phyloP scores from a whole-genome alignment of 1,284 basidiomycete species.

The Tilletia indica region DNA sequence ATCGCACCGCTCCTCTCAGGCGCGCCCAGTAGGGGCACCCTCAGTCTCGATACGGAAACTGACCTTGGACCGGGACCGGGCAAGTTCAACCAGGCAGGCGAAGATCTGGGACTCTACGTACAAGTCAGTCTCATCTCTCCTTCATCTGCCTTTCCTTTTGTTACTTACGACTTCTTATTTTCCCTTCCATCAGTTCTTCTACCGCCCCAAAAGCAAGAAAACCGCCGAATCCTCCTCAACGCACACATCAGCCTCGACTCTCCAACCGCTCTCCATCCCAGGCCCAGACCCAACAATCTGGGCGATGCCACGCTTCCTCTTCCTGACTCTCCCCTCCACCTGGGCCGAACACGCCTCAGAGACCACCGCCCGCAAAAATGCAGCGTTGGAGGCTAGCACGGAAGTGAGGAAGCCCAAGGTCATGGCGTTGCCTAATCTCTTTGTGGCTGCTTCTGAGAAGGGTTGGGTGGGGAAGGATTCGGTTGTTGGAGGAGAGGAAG shows the following conservation, averaged over 20 bases:
- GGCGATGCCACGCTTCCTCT: conserved; percentile 37
- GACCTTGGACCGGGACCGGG: conserved; percentile 64
- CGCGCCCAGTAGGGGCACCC: conserved; percentile 72
- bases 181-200: conserved; percentile 1
- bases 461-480: conserved; percentile 32
- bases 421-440: conserved; percentile 40
- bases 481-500: not conserved
- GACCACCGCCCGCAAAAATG: not conserved
- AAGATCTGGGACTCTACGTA: conserved; percentile 29
- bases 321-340: conserved; percentile 30
- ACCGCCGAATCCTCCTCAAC: not conserved
- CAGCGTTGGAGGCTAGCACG: not conserved
- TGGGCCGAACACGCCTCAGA: conserved; percentile 1
- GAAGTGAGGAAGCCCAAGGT: conserved; percentile 28
- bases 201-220: not conserved
- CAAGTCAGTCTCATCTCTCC: conserved; percentile 18
- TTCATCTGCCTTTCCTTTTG: too few relatives aligned
- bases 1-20: conserved; percentile 66
- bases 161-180: conserved; percentile 25
- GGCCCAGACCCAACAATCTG: conserved; percentile 36
- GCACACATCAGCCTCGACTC: not conserved
- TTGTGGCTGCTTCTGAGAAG: conserved; percentile 36
- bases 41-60: conserved; percentile 68
- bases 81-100: conserved; percentile 59
- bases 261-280: conserved; percentile 33